Conservation (phyloP, 805 yeast genomes). For the Saccharomycopsis vini region DNA sequence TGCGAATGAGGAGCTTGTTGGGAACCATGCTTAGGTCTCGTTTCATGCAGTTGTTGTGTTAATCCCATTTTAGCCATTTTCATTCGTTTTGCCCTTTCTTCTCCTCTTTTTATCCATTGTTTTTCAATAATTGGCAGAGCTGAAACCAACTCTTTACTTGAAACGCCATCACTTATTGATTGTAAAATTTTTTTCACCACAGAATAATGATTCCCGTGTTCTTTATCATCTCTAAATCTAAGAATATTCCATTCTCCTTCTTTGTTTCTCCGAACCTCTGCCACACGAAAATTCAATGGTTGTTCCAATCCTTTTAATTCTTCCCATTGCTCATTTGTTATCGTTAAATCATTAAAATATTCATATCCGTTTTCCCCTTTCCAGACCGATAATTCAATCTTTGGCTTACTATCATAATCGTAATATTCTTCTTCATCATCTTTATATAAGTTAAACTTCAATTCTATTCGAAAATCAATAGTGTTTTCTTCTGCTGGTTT, state of each 20-base stretch:
- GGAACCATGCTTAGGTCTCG: not conserved
- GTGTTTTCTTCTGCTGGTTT: slow-evolving; percentile 95
- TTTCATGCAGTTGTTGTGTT: not conserved
- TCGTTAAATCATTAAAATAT: slow-evolving; percentile 53
- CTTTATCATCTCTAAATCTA: slow-evolving; percentile 89
- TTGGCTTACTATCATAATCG: slow-evolving; percentile 77
- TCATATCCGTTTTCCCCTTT: slow-evolving; percentile 57
- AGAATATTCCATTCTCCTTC: slow-evolving; percentile 71
- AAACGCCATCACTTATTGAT: slow-evolving; percentile 80
- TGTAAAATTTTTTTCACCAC: slow-evolving; percentile 77
- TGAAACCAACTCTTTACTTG: slow-evolving; percentile 61
- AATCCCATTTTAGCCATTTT: slow-evolving; percentile 10
- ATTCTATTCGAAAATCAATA: slow-evolving; percentile 69
- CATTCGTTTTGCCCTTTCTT: slow-evolving; percentile 21
- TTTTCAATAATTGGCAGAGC: slow-evolving; percentile 47
- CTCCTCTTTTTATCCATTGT: slow-evolving; percentile 54
- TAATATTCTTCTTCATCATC: slow-evolving; percentile 56
- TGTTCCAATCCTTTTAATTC: slow-evolving; percentile 57
- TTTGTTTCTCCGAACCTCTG: slow-evolving; percentile 67
- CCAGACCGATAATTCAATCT: slow-evolving; percentile 65
- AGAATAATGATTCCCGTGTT: slow-evolving; percentile 73
- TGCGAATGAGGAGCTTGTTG: slow-evolving; percentile 5
- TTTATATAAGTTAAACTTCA: slow-evolving; percentile 48
- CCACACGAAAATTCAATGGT: slow-evolving; percentile 83
- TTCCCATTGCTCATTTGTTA: slow-evolving; percentile 75